Evolutionary conservation across 106 monocot genomes (phyloP).

Genomic region (Vanilla planifolia): DNA sequence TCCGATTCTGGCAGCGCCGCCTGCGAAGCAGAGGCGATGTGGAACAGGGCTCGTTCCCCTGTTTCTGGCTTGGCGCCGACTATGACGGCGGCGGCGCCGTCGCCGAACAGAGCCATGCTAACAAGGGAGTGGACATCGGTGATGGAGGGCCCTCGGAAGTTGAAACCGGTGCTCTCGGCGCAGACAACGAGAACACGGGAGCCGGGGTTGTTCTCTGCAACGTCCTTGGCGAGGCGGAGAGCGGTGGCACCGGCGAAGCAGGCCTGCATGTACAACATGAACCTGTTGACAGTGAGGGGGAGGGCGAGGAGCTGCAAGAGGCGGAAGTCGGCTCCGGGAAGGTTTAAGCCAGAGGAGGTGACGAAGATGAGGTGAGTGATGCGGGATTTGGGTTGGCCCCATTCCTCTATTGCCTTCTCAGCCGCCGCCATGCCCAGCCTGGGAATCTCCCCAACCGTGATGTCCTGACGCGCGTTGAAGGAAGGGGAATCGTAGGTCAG

Average conservation of each 20-base stretch:
- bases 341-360: constrained; percentile 4
- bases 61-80: constrained; percentile 4
- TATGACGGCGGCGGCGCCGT: constrained; percentile 1
- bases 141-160: constrained; percentile 2
- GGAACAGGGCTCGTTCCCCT: neutral
- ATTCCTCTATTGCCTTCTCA: constrained; percentile 1
- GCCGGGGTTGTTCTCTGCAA: constrained; percentile 7
- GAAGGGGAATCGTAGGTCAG: constrained; percentile 9
- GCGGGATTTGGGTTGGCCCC: constrained; percentile 4
- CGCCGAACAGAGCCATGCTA: constrained; percentile 6
- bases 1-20: neutral
- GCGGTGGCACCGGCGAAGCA: constrained; percentile 15
- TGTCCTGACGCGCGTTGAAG: constrained; percentile 5
- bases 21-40: constrained; percentile 7
- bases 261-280: constrained; percentile 14
- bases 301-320: constrained; percentile 3
- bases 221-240: constrained; percentile 9
- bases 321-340: constrained; percentile 9
- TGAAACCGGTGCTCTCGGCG: neutral
- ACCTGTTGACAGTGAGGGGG: constrained; percentile 2
- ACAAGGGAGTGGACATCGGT: neutral
- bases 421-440: constrained; percentile 6
- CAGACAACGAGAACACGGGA: constrained; percentile 8
- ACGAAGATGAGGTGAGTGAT: constrained; percentile 11
- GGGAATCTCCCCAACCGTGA: neutral